Evolutionary conservation across 768 basidiomycete species (phyloP).

Genomic region (Mycena galericulata): DNA sequence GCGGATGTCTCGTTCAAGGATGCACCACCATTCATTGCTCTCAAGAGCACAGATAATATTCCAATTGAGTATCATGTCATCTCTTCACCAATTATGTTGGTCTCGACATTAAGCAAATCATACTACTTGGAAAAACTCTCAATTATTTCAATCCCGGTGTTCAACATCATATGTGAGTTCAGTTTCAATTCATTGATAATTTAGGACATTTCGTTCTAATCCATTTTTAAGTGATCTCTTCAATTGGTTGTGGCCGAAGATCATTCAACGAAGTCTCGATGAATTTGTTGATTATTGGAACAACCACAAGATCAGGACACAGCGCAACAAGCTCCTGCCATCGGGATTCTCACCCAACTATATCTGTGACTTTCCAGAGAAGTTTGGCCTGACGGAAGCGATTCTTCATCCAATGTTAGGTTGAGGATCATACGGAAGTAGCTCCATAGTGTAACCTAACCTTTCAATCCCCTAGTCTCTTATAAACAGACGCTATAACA

Average conservation of each 20-base stretch:
- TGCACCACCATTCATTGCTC: slow-evolving; percentile 35
- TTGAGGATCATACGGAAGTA: no score
- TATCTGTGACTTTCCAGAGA: no score
- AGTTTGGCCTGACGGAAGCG: no score
- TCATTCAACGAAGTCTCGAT: slow-evolving; percentile 38
- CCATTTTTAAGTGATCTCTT: slow-evolving; percentile 34
- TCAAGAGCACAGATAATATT: slow-evolving; percentile 36
- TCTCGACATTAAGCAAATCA: slow-evolving; percentile 20
- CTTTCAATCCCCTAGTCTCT: no score
- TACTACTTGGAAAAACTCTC: slow-evolving; percentile 9
- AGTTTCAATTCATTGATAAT: background rate
- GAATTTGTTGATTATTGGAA: slow-evolving; percentile 41
- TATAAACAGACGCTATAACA: no score
- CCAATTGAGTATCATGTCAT: no score
- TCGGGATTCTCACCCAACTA: no score
- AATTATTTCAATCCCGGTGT: slow-evolving; percentile 1
- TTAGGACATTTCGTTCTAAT: background rate
- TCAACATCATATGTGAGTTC: slow-evolving; percentile 13
- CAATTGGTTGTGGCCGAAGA: slow-evolving; percentile 42
- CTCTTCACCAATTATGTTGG: slow-evolving; percentile 28
- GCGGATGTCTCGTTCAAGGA: background rate
- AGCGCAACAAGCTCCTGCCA: no score
- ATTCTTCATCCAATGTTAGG: no score
- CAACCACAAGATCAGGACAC: slow-evolving; percentile 34
- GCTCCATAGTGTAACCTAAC: no score